Percentiles rank a stretch among this genome's conserved stretches.
These are phyloP conservation scores for Neolecta irregularis DNA, from an alignment of 1,139 yeast species.

Conservation along the genomic window DNA sequence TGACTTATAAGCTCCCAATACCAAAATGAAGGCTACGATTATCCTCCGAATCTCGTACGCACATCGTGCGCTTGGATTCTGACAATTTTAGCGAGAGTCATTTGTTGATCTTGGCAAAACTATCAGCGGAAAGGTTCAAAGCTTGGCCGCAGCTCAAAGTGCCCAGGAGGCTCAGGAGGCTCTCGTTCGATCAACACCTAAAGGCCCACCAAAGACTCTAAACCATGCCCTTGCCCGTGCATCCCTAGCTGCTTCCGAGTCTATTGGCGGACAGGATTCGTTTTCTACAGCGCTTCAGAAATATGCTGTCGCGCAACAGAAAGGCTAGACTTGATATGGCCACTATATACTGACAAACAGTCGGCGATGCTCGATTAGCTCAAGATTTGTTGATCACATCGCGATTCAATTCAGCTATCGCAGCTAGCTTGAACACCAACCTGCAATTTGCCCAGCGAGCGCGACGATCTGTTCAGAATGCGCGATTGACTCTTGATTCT, in stretches of 20 bases:
- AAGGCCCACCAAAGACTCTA: slow-evolving; percentile 66
- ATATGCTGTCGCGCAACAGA: slow-evolving; percentile 41
- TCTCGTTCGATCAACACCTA: slow-evolving; percentile 39
- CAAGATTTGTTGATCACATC: slow-evolving; percentile 63
- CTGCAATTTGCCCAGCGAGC: slow-evolving; percentile 54
- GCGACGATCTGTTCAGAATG: slow-evolving; percentile 62
- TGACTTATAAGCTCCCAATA: slow-evolving; percentile 34
- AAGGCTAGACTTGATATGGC: slow-evolving; percentile 19
- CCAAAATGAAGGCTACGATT: slow-evolving; percentile 69
- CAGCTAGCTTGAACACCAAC: slow-evolving; percentile 47
- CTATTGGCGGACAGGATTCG: slow-evolving; percentile 28
- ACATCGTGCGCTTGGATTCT: neutral
- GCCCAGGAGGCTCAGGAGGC: slow-evolving; percentile 78
- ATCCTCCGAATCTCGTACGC: slow-evolving; percentile 48
- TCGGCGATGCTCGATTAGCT: slow-evolving; percentile 71
- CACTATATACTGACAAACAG: slow-evolving; percentile 15
- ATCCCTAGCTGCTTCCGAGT: slow-evolving; percentile 38
- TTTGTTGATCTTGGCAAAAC: slow-evolving; percentile 58
- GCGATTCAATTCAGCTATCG: slow-evolving; percentile 55
- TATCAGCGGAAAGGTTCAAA: slow-evolving; percentile 49
- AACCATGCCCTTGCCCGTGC: slow-evolving; percentile 76
- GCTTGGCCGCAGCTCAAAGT: slow-evolving; percentile 56
- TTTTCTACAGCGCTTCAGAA: slow-evolving; percentile 36
- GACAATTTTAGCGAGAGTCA: slow-evolving; percentile 34
- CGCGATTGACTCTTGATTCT: slow-evolving; percentile 66